A percentile compares a stretch with the other conserved stretches of the same genome.
These are phyloP conservation scores for Glycyrrhiza uralensis DNA, from an alignment of 306 rosid species.

Conservation along the genomic window DNA sequence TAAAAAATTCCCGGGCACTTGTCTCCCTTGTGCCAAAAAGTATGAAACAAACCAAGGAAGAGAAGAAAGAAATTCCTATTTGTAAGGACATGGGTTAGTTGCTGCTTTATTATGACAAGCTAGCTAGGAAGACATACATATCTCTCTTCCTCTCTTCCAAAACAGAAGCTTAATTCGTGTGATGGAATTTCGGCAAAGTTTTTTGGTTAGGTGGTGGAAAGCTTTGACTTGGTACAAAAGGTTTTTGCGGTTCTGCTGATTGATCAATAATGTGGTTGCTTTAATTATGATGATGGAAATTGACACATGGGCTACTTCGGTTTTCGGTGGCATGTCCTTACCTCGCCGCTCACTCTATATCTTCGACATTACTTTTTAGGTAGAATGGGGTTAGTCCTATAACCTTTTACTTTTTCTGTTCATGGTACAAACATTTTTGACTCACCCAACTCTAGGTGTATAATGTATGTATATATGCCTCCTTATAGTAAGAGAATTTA, in stretches of 20 bases:
- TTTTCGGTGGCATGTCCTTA: slow-evolving; percentile 31
- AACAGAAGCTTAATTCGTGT: neutral
- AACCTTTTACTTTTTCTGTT: neutral
- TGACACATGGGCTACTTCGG: slow-evolving; percentile 40
- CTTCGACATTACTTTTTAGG: neutral
- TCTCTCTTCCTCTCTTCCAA: slow-evolving; percentile 8
- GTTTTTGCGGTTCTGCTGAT: slow-evolving; percentile 25
- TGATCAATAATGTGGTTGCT: slow-evolving; percentile 32
- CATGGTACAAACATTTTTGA: neutral
- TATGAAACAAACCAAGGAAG: slow-evolving; percentile 12
- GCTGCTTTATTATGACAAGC: neutral
- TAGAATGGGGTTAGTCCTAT: neutral
- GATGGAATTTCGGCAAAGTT: slow-evolving; percentile 13
- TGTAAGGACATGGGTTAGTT: slow-evolving; percentile 8
- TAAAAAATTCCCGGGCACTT: neutral
- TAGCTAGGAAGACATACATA: too few species aligned
- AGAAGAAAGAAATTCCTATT: neutral
- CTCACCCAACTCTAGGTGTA: neutral
- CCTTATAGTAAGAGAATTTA: neutral
- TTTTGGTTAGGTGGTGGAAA: slow-evolving; percentile 28
- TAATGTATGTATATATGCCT: neutral
- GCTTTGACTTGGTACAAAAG: slow-evolving; percentile 27
- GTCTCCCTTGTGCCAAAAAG: neutral
- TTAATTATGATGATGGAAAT: slow-evolving; percentile 30
- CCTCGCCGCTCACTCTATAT: slow-evolving; percentile 16